Conservation (phyloP, 805 yeast species). For the Lipomyces starkeyi region DNA sequence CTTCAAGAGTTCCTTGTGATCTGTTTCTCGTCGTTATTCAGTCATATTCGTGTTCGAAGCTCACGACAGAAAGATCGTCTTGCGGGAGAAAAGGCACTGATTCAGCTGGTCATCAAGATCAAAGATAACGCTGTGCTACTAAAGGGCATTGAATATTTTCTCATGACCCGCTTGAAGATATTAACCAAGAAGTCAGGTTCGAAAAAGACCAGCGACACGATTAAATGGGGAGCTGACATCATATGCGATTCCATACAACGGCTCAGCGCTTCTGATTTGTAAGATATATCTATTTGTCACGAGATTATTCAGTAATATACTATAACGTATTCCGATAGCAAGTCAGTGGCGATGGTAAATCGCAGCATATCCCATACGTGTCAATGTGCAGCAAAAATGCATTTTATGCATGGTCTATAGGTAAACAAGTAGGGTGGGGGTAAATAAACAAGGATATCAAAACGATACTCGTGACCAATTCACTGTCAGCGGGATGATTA, state of each 20-base stretch:
- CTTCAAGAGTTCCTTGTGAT: slow-evolving; percentile 28
- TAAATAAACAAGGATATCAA: no score
- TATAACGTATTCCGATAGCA: not conserved
- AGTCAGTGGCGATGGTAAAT: not conserved
- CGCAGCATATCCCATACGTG: no score
- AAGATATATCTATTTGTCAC: not conserved
- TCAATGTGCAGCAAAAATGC: not conserved
- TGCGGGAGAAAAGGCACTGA: slow-evolving; percentile 56
- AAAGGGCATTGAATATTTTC: slow-evolving; percentile 70
- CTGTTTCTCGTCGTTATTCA: slow-evolving; percentile 24
- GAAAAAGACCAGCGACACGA: slow-evolving; percentile 57
- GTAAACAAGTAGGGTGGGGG: not conserved
- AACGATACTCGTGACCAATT: not conserved
- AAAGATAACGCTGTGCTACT: slow-evolving; percentile 63
- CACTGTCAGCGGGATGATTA: not conserved
- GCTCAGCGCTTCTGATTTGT: slow-evolving; percentile 10
- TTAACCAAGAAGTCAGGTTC: slow-evolving; percentile 16
- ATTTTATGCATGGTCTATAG: not conserved
- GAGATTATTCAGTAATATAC: not conserved
- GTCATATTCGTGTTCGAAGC: slow-evolving; percentile 28
- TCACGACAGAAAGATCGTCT: slow-evolving; percentile 40
- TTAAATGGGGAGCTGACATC: slow-evolving; percentile 69
- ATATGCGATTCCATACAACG: slow-evolving; percentile 50
- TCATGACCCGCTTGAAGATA: slow-evolving; percentile 48
- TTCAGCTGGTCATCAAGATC: slow-evolving; percentile 60